Evolutionary conservation across 2,329 filamentous ascomycete species (phyloP), one percentile per base, ranked within the genome.

Genomic region (Colletotrichum gloeosporioides): DNA sequence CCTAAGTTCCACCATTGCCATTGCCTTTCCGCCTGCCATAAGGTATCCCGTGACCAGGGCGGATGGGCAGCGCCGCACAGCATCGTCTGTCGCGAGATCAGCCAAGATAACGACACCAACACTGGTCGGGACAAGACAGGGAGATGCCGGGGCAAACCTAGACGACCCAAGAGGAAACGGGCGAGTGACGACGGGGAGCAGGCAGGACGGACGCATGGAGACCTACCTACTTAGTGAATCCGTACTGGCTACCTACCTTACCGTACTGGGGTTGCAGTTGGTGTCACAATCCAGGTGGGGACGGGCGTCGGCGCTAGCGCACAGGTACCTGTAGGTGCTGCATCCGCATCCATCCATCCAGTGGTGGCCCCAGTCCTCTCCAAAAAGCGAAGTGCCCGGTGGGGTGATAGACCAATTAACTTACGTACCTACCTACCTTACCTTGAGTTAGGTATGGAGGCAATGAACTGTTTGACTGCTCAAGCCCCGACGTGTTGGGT

Each of bases 81-180:
- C 39, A 49, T 29, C 27, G 25, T 44, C n/a, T 71, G 57, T 70
- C 32, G 71, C 25, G 67, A 74, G 32, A 49, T 59, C 36, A 65
- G 59, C 32, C 57, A 59, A 73, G 53, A 62, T 55, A 69, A 71
- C 65, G 59, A 70, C 44, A 65, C 67, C 59, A 59, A 74, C 66
- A 64, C 39, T 49, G 27, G 44, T 39, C 31, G 27, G 65, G 36
- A 36, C 25, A 53, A 64, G 57, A 64, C 31, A 70, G 57, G 39
- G 63, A 64, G 65, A 70, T 72, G 49, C 55, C 25, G 25, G 25
- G 69, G 13, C 29, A 29, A 53, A 68, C 69, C 69, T 34, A 68
- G 63, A 27, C 29, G 49, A 68, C 25, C 32, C 44, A 53, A 44
- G 32, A 22, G 67, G 55, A 53, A 55, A 59, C 29, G 57, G 36